Evolutionary conservation across 495 filamentous ascomycete genomes (phyloP), one percentile per base, ranked within the genome.

Genomic region (Xylona heveae): DNA sequence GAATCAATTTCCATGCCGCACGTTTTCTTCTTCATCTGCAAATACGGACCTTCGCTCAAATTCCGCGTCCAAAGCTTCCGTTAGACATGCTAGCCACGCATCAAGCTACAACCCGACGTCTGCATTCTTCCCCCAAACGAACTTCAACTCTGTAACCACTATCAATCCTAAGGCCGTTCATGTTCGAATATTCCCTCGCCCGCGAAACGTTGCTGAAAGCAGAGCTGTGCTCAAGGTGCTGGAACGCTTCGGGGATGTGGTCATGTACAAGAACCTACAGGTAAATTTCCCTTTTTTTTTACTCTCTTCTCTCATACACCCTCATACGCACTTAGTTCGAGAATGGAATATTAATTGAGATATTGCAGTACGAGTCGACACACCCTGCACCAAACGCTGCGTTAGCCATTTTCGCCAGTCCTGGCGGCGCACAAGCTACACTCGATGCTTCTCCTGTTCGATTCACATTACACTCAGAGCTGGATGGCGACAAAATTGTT

Each of bases 201-300:
- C 79, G 0, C 50, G 51, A 8, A 68, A 50, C 39, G 55, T 92
- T n/a, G 45, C 56, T 15, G 78, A 93, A 43, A 74, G 74, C 28
- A 69, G 72, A 31, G 62, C 71, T 19, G 57, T 94, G 19, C 58
- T 90, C 16, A 58, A 62, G 22, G 63, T 74, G 15, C 53, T 94
- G 16, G 70, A 81, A 47, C 63, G 63, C 44, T 77, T 76, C 49
- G 81, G 79, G 32, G 67, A 81, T 31, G 65, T 94, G 6, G 64
- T 69, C 15, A 69, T 71, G 38, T 94, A 80, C 54, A 68, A 71
- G 48, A 71, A 65, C 41, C 54, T 81, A 13, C 62, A 66, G 42
- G 78, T 82, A 55, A 14, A 51, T 45, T 6, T 25, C 28, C 33
- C 31, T 38, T 6, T 13, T 5, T 2, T 6, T 30, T 30, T 15